Evolutionary conservation across 495 filamentous ascomycete genomes (phyloP).

Genomic region (Hyphodiscus hymeniophilus): DNA sequence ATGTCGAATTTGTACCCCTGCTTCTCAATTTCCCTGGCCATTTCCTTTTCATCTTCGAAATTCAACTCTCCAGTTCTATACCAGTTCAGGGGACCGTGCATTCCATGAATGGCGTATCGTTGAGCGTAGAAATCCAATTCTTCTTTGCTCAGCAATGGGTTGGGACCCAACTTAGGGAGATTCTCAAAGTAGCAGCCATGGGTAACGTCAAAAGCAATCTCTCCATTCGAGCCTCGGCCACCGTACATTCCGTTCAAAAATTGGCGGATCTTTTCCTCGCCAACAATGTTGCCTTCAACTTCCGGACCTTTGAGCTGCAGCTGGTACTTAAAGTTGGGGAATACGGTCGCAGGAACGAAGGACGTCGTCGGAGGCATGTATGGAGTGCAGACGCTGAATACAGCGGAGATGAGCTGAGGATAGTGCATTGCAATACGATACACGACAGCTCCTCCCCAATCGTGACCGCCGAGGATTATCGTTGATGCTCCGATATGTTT

Average conservation of each 20-base stretch:
- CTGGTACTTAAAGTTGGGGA: constrained; percentile 81
- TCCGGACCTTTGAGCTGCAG: constrained; percentile 61
- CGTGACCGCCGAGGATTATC: constrained; percentile 75
- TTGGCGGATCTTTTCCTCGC: constrained; percentile 49
- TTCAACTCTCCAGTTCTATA: constrained; percentile 68
- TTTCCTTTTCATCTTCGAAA: constrained; percentile 60
- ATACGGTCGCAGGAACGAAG: constrained; percentile 30
- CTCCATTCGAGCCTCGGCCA: constrained; percentile 44
- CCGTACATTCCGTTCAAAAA: constrained; percentile 67
- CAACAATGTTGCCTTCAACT: constrained; percentile 49
- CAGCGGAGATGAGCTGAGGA: constrained; percentile 58
- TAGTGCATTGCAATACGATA: constrained; percentile 60
- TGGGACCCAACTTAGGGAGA: constrained; percentile 37
- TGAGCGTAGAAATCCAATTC: constrained; percentile 70
- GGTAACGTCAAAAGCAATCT: constrained; percentile 42
- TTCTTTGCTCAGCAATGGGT: constrained; percentile 52
- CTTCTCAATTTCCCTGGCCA: constrained; percentile 23
- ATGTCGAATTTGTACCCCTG: constrained; percentile 42
- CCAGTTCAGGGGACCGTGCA: constrained; percentile 80
- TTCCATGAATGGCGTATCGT: constrained; percentile 59
- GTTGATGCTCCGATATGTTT: constrained; percentile 44
- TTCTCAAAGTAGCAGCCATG: constrained; percentile 46
- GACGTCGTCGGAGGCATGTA: constrained; percentile 41
- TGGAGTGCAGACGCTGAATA: constrained; percentile 77
- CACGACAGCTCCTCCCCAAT: constrained; percentile 61